A percentile compares a stretch with the other conserved stretches of the same genome.
These are phyloP conservation scores for Gynochthodes officinalis DNA, from an alignment of 257 asterid species.

Conservation along the genomic window DNA sequence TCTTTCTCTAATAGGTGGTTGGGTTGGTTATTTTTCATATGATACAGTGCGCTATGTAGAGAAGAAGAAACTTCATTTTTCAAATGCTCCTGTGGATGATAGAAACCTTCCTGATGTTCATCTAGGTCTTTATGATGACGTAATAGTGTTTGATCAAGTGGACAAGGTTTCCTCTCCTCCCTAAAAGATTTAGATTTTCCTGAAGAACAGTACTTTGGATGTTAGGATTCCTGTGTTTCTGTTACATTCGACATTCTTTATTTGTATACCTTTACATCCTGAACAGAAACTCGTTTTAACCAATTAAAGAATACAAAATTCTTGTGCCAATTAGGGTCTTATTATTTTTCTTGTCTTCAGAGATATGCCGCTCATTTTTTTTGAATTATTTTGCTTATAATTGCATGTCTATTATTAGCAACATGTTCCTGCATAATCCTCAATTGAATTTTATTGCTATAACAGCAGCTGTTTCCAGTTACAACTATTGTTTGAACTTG, in stretches of 20 bases:
- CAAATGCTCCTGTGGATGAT: slow-evolving; percentile 83
- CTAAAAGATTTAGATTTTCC: slow-evolving; percentile 6
- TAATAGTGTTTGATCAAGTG: slow-evolving; percentile 94
- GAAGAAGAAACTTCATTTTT: slow-evolving; percentile 85
- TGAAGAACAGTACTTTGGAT: slow-evolving; percentile 6
- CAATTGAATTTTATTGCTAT: not conserved
- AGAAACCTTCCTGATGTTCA: slow-evolving; percentile 92
- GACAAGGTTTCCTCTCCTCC: slow-evolving; percentile 63
- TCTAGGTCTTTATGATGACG: slow-evolving; percentile 93
- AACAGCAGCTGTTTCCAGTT: not conserved
- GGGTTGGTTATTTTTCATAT: slow-evolving; percentile 98
- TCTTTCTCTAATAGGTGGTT: slow-evolving; percentile 73
- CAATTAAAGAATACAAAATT: no score
- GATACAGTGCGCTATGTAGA: slow-evolving; percentile 94
- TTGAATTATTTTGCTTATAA: not conserved
- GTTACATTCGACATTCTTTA: not conserved
- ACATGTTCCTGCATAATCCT: not conserved
- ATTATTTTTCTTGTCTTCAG: not conserved
- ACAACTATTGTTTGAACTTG: not conserved
- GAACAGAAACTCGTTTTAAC: not conserved
- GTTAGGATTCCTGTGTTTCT: not conserved
- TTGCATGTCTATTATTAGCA: not conserved
- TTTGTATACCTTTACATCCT: not conserved
- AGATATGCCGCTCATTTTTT: not conserved
- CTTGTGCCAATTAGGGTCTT: not conserved